Evolutionary conservation across 1,284 basidiomycete species (phyloP).

Genomic region (Apiotrichum domesticum): DNA sequence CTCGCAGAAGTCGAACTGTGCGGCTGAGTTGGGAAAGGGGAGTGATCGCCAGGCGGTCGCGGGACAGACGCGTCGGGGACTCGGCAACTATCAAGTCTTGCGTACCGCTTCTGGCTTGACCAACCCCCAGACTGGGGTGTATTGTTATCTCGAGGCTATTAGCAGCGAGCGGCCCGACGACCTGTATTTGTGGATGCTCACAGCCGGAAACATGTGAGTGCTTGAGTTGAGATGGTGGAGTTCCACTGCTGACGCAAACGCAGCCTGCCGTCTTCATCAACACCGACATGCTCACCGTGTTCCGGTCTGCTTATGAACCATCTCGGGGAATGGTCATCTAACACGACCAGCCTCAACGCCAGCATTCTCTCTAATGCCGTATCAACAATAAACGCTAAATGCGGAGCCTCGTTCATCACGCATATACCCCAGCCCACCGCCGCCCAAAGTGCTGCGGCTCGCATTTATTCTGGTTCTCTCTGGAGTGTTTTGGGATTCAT

Average conservation of each 20-base stretch:
- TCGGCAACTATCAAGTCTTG: conserved; percentile 43
- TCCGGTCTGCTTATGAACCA: conserved; percentile 34
- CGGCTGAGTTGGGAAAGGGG: conserved; percentile 21
- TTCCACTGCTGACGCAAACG: background rate
- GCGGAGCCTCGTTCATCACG: conserved; percentile 26
- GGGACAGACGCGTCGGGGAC: conserved; percentile 22
- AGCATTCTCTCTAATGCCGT: conserved; percentile 30
- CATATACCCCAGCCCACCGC: too few species aligned
- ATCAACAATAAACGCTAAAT: conserved; percentile 30
- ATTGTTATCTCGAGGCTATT: conserved; percentile 43
- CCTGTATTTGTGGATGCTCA: conserved; percentile 41
- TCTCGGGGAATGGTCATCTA: conserved; percentile 19
- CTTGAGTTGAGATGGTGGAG: too few species aligned
- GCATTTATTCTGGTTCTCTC: too few species aligned
- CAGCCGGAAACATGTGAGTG: conserved; percentile 40
- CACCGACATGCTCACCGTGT: conserved; percentile 42
- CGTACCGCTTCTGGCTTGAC: conserved; percentile 28
- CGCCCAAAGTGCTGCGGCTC: too few species aligned
- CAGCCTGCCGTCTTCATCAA: conserved; percentile 34
- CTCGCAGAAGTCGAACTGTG: conserved; percentile 32
- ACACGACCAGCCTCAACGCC: conserved; percentile 31
- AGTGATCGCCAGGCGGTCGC: conserved; percentile 22
- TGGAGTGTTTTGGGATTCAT: background rate
- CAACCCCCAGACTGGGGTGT: conserved; percentile 30
- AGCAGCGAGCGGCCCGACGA: conserved; percentile 35